Base-by-base conservation (phyloP, 2,329 filamentous ascomycete genomes). In the Trichoderma gracile region DNA sequence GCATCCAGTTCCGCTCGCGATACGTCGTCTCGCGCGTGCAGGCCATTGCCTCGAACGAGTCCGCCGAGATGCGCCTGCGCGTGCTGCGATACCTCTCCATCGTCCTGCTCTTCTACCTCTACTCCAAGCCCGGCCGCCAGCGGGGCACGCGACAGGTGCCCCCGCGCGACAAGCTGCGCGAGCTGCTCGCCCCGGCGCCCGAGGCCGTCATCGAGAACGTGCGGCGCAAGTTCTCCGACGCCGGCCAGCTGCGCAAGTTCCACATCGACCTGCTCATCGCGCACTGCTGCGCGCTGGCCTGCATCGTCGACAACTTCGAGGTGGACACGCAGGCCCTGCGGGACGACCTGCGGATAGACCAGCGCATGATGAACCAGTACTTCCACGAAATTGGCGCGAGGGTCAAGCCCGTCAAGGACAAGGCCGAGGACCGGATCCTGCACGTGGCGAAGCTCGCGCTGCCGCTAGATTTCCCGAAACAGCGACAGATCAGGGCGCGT, bases 381-480 rank as follows among this genome's bases (percentile, higher is more conserved):
- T 93, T 91, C 75, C 78, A 80, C 54, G 91, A 94, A 75, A 87
- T 95, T 68, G 92, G 92, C 23, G 91, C 88, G 33, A 85, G 82
- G 69, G 81, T 91, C 33, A 86, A 83, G 74, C 78, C 81, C 68
- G 81, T 84, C 65, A 82, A 87, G 68, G 84, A 83, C 38, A 88
- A 87, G 68, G 84, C 86, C 63, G 86, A 86, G 63, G 86, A 87
- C 67, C 83, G 78, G 65, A 76, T 76, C 64, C 71, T 76, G 33
- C 78, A 83, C 66, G 78, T 93, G 56, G 93, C 90, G 14, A 87
- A 87, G 69, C 79, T 98, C 71, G 86, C 84, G 70, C 76, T 97
- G 67, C 95, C 95, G 3, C 79, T 97, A 53, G 84, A 88, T 65
- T 97, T 97, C 74, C 95, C 94, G 1, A 93, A 89, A 79, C 76